Evolutionary conservation across 805 yeast species (phyloP).

Genomic region (Wickerhamomyces bisporus): DNA sequence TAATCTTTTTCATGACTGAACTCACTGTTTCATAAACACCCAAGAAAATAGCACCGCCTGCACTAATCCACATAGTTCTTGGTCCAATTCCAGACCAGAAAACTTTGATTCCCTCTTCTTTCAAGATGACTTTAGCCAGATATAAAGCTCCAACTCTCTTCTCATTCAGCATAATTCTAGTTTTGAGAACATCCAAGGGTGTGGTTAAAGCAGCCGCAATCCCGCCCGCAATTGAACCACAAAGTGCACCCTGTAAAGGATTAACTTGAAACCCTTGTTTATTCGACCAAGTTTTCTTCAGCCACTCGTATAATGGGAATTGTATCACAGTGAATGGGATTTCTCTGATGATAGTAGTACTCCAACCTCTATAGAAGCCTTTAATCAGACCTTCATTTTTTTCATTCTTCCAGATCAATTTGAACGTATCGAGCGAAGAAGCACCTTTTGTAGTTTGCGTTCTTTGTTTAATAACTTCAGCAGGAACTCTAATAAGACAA

Average conservation of each 20-base stretch:
- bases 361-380: slow-evolving; percentile 92
- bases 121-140: slow-evolving; percentile 48
- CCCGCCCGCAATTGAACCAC: slow-evolving; percentile 82
- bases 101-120: slow-evolving; percentile 68
- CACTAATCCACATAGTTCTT: slow-evolving; percentile 94
- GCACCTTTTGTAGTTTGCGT: slow-evolving; percentile 68
- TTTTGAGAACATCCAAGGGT: slow-evolving; percentile 74
- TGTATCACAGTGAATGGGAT: slow-evolving; percentile 96
- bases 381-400: slow-evolving; percentile 72
- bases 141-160: slow-evolving; percentile 38
- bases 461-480: slow-evolving; percentile 92
- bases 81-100: slow-evolving; percentile 90
- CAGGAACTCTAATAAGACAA: slow-evolving; percentile 91
- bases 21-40: slow-evolving; percentile 77
- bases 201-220: slow-evolving; percentile 78
- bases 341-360: slow-evolving; percentile 87
- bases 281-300: slow-evolving; percentile 59
- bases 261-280: slow-evolving; percentile 38
- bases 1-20: slow-evolving; percentile 7
- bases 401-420: slow-evolving; percentile 52
- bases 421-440: slow-evolving; percentile 71
- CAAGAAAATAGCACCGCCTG: slow-evolving; percentile 96
- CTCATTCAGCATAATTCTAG: slow-evolving; percentile 76
- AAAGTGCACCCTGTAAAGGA: slow-evolving; percentile 74
- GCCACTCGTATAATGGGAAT: slow-evolving; percentile 85